phyloP scores from a whole-genome alignment of 208 protist genomes.

The Blechomonas ayalai region DNA sequence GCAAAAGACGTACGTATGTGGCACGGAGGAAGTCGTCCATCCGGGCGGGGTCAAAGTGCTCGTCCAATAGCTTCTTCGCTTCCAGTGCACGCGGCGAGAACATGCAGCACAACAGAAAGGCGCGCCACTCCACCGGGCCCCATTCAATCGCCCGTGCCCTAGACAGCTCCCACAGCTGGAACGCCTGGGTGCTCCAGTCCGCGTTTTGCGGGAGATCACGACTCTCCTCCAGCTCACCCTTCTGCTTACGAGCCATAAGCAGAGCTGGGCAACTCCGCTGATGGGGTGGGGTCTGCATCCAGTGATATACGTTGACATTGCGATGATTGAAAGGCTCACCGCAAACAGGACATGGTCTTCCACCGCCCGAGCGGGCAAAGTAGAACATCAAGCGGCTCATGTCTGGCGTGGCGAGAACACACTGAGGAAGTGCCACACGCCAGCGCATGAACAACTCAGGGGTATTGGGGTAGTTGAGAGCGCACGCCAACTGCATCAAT shows the following conservation, averaged over 20 bases:
- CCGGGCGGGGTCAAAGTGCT: conserved; percentile 15
- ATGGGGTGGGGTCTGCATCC: conserved; percentile 69
- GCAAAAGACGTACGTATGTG: conserved; percentile 67
- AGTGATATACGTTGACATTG: conserved; percentile 72
- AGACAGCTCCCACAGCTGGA: conserved; percentile 58
- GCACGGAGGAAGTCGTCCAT: conserved; percentile 87
- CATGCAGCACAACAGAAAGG: conserved; percentile 80
- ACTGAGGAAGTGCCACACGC: conserved; percentile 75
- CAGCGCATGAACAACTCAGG: conserved; percentile 79
- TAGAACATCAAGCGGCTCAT: conserved; percentile 88
- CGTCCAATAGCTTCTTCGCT: conserved; percentile 53
- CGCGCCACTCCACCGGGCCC: conserved; percentile 80
- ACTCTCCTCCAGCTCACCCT: conserved; percentile 76
- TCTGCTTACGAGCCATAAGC: conserved; percentile 38
- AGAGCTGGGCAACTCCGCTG: conserved; percentile 79
- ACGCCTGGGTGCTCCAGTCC: conserved; percentile 69
- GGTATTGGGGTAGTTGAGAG: conserved; percentile 72
- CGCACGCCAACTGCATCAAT: conserved; percentile 86
- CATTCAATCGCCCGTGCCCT: conserved; percentile 69
- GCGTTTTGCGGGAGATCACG: conserved; percentile 56
- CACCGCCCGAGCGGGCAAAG: conserved; percentile 71
- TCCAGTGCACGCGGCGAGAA: conserved; percentile 62
- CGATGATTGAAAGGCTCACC: conserved; percentile 85
- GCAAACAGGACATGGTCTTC: conserved; percentile 67
- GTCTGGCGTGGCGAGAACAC: conserved; percentile 83